Evolutionary conservation across 2,329 filamentous ascomycete species (phyloP).

Genomic region (Ceratocystiopsis minuta): DNA sequence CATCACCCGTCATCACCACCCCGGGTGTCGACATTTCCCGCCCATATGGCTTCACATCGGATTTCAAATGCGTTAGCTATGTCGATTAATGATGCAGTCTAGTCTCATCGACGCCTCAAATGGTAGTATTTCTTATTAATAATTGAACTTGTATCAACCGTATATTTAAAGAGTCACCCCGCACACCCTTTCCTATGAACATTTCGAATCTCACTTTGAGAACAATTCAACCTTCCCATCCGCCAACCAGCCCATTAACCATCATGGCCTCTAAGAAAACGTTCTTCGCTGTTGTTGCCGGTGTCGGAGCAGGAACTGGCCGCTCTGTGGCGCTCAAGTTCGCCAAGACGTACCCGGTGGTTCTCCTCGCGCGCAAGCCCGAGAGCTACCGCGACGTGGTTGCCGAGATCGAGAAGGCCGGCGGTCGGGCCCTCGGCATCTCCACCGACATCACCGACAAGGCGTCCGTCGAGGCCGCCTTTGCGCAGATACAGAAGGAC

Average conservation of each 20-base stretch:
- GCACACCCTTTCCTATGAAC: no score
- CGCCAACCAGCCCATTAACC: background rate
- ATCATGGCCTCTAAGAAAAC: constrained; percentile 15
- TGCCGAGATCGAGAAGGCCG: constrained; percentile 45
- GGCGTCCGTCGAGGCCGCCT: constrained; percentile 33
- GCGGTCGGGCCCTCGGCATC: constrained; percentile 55
- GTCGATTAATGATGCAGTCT: no score
- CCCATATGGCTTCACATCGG: no score
- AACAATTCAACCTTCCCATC: no score
- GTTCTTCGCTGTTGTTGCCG: constrained; percentile 51
- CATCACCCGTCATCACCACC: no score
- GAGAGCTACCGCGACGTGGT: constrained; percentile 49
- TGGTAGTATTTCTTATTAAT: no score
- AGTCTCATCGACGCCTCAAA: no score
- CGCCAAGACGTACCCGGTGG: constrained; percentile 49
- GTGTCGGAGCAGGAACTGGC: constrained; percentile 50
- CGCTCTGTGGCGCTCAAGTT: constrained; percentile 33
- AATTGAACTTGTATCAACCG: no score
- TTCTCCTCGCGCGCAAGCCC: constrained; percentile 52
- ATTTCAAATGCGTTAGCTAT: no score
- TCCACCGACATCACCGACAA: constrained; percentile 43
- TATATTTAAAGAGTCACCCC: no score
- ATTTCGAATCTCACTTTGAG: no score
- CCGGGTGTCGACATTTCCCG: no score
- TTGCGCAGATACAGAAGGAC: constrained; percentile 42